phyloP scores from a whole-genome alignment of 495 filamentous ascomycete species.

The Pyronema domesticum region DNA sequence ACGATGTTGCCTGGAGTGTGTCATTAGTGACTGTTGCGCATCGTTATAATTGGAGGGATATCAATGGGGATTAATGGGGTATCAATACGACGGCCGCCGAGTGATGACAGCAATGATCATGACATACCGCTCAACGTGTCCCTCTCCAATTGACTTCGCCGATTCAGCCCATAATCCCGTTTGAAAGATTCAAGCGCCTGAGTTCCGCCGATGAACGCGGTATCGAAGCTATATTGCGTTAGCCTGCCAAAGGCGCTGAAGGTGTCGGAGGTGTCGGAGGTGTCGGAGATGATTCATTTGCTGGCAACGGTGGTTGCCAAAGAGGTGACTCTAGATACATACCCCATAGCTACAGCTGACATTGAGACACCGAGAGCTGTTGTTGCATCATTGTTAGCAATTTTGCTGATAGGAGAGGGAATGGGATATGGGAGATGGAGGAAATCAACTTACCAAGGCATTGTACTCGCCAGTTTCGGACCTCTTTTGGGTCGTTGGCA shows the following conservation, averaged over 20 bases:
- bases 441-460: conserved; percentile 16
- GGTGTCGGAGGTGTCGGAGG: neutral
- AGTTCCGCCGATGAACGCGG: conserved; percentile 53
- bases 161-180: conserved; percentile 16
- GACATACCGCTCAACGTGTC: conserved; percentile 14
- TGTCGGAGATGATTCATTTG: no score
- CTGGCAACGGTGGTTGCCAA: no score
- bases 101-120: neutral
- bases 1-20: conserved; percentile 23
- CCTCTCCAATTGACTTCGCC: conserved; percentile 11
- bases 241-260: neutral
- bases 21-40: neutral
- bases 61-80: neutral
- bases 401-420: no score
- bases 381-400: neutral
- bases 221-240: conserved; percentile 40
- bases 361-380: conserved; percentile 19
- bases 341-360: conserved; percentile 18
- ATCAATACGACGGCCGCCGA: no score
- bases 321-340: neutral
- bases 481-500: conserved; percentile 21
- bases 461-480: conserved; percentile 19
- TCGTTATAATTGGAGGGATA: neutral
- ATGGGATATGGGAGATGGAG: no score
- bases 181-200: conserved; percentile 40